These are phyloP conservation scores for Dichomitus squalens DNA, from an alignment of 1,284 basidiomycete species.

Conservation along the genomic window DNA sequence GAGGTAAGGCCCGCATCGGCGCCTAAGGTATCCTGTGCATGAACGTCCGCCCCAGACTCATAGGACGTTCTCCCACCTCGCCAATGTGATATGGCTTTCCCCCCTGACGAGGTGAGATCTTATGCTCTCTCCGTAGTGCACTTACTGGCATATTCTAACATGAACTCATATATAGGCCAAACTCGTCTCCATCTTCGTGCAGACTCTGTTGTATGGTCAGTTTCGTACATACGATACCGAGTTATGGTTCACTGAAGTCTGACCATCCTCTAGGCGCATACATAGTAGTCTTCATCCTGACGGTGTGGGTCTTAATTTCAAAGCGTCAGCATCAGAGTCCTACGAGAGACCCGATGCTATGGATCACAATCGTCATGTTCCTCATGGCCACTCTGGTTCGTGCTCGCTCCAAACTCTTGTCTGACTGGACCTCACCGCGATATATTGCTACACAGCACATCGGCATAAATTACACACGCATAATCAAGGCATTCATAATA, in stretches of 20 bases:
- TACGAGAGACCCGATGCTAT: slow-evolving; percentile 8
- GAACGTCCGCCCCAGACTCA: not conserved
- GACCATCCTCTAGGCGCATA: slow-evolving; percentile 3
- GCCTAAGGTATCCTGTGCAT: not conserved
- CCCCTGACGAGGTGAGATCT: slow-evolving; percentile 6
- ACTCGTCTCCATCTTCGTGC: slow-evolving; percentile 15
- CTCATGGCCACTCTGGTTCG: slow-evolving; percentile 11
- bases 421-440: not conserved
- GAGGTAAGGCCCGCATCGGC: not conserved
- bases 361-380: slow-evolving; percentile 12
- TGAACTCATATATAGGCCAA: slow-evolving; percentile 3
- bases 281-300: slow-evolving; percentile 12
- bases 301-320: slow-evolving; percentile 11
- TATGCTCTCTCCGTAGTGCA: not conserved
- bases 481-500: slow-evolving; percentile 27
- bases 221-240: not conserved
- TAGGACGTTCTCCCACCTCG: not conserved
- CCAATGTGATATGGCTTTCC: slow-evolving; percentile 7
- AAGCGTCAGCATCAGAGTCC: slow-evolving; percentile 1
- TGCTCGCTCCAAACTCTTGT: not conserved
- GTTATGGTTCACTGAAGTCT: no score
- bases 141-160: not conserved
- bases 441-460: slow-evolving; percentile 17
- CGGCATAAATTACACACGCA: slow-evolving; percentile 25
- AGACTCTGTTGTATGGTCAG: slow-evolving; percentile 13